Evolutionary conservation across 1,139 yeast species (phyloP).

Genomic region (Geotrichum cucujoidarum): DNA sequence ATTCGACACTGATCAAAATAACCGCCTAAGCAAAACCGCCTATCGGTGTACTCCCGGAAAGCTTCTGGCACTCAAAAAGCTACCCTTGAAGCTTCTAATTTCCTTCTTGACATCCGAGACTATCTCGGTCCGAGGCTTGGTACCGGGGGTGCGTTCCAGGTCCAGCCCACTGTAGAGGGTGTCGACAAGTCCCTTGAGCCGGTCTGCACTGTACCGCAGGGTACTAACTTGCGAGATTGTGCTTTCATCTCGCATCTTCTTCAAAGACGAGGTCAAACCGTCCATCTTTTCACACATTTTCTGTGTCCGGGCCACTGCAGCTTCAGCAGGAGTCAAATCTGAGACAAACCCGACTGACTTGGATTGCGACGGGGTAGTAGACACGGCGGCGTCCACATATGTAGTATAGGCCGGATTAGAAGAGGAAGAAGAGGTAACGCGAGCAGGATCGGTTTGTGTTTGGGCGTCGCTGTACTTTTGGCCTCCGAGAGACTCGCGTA

Average conservation of each 20-base stretch:
- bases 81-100: constrained; percentile 35
- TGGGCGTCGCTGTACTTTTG: constrained; percentile 31
- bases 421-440: background rate
- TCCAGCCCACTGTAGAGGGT: constrained; percentile 9
- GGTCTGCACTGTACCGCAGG: constrained; percentile 6
- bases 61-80: constrained; percentile 27
- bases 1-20: no score
- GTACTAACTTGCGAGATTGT: background rate
- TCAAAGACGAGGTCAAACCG: background rate
- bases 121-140: constrained; percentile 10
- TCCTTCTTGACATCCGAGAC: constrained; percentile 32
- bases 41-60: constrained; percentile 13
- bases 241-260: background rate
- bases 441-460: constrained; percentile 29
- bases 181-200: constrained; percentile 4
- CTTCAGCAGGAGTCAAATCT: constrained; percentile 7
- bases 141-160: constrained; percentile 13
- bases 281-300: constrained; percentile 7
- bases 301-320: constrained; percentile 5
- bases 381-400: constrained; percentile 12
- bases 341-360: constrained; percentile 11
- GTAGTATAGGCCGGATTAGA: constrained; percentile 10
- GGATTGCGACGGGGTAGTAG: constrained; percentile 1
- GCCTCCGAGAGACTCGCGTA: constrained; percentile 23
- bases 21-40: no score